Base-by-base conservation (phyloP, 352 stramenopile genomes). In the Phytophthora pini region DNA sequence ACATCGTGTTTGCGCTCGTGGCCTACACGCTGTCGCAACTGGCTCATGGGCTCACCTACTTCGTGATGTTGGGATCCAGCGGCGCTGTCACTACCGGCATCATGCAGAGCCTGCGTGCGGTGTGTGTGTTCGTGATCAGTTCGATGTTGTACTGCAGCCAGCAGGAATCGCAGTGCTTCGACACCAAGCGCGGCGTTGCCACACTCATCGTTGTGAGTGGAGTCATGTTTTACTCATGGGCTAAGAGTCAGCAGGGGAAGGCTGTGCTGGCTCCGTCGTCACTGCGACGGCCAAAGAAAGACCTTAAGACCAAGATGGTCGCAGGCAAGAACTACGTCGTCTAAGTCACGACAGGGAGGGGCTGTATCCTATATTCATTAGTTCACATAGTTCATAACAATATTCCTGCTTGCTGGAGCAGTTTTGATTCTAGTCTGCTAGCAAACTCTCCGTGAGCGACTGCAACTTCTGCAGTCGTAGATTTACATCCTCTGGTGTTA, bases 191-290 rank as follows among this genome's bases (percentile, higher is more conserved):
- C 20, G 88, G 88, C 22, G 74, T 95, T 31, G 82, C 88, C 8
- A 94, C 88, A n/a, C 61, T 93, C 2, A 81, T 94, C 22, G 88
- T 95, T 36, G 75, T 92, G 31, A 84, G 79, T 22, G 87, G 87
- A 17, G 87, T 95, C 57, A 86, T 95, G 73, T 91, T 90, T 41
- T 95, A 95, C 71, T 95, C 87, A 54, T 95, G 80, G 82, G 85
- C 87, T 7, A 95, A 95, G 65, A 90, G 79, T 45, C 77, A 85
- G 49, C 64, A 77, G 40, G 85, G 77, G 36, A 72, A 60, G 22
- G 46, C 70, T 11, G 63, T 73, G 22, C 32, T 63, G 32, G 55
- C 48, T 36, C 65, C 56, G n/a, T 59, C 49, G 32, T 75, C 49
- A 12, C 26, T 57, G 40, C 40, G 48, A 20, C 47, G 41, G 61